Percentiles rank a stretch among this genome's conserved stretches.
Conservation (phyloP, 2,329 filamentous ascomycete species). For the Hypomyces rosellus region DNA sequence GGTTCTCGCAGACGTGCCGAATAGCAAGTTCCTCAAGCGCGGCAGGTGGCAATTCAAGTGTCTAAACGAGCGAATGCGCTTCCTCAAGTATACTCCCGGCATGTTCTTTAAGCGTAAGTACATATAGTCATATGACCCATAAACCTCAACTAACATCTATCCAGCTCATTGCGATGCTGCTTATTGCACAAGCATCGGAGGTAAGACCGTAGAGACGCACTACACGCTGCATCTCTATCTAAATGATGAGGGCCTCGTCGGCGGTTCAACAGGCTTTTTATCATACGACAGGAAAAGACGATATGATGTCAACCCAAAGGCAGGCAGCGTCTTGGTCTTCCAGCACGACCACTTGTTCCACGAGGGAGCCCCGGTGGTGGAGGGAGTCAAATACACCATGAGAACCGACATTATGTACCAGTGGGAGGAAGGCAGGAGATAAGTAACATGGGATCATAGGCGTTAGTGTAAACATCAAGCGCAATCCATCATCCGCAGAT, state of each 20-base stretch:
- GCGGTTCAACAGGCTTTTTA: constrained; percentile 52
- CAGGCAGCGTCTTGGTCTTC: constrained; percentile 54
- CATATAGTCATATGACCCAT: not conserved
- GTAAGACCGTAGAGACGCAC: constrained; percentile 37
- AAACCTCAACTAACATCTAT: not conserved
- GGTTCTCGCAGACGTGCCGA: constrained; percentile 30
- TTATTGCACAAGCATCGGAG: constrained; percentile 50
- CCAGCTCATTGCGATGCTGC: constrained; percentile 62
- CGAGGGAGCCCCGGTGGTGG: constrained; percentile 45
- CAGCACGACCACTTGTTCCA: constrained; percentile 48
- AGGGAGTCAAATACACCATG: constrained; percentile 51
- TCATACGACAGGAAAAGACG: constrained; percentile 34
- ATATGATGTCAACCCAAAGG: constrained; percentile 49
- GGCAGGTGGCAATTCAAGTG: constrained; percentile 39
- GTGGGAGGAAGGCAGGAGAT: constrained; percentile 14
- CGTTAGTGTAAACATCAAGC: not conserved
- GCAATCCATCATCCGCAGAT: not conserved
- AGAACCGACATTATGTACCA: constrained; percentile 50
- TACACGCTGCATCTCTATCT: constrained; percentile 51
- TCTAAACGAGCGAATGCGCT: constrained; percentile 68
- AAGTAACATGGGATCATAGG: not conserved
- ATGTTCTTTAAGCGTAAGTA: constrained; percentile 61
- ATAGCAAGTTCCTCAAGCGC: constrained; percentile 17
- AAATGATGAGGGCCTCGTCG: constrained; percentile 33
- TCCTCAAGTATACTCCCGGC: constrained; percentile 64